phyloP scores from a whole-genome alignment of 495 filamentous ascomycete species.

The Tirmania nivea region DNA sequence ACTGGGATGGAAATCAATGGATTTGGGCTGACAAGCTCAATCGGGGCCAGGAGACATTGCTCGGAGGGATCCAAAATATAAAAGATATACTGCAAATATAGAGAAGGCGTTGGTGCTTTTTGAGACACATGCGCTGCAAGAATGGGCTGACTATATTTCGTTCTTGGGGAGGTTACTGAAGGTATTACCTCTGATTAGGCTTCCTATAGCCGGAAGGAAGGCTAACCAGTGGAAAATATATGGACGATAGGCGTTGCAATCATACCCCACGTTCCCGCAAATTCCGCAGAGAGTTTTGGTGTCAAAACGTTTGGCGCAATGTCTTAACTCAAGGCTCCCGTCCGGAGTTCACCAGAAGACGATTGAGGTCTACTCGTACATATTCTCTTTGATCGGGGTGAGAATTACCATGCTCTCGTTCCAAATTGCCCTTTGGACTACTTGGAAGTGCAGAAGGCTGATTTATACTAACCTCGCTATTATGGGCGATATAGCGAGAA shows the following conservation, averaged over 20 bases:
- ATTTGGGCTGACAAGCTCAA: not conserved
- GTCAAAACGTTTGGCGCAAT: constrained; percentile 82
- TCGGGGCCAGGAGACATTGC: constrained; percentile 30
- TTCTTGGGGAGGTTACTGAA: constrained; percentile 83
- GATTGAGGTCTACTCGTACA: constrained; percentile 74
- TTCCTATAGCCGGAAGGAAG: not conserved
- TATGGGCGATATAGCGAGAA: constrained; percentile 28
- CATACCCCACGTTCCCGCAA: constrained; percentile 44
- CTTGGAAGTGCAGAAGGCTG: not conserved
- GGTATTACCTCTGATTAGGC: constrained; percentile 26
- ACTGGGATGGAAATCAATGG: not conserved
- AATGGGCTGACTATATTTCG: constrained; percentile 99
- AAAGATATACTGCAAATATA: constrained; percentile 71
- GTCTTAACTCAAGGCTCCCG: constrained; percentile 74
- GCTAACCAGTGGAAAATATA: constrained; percentile 5
- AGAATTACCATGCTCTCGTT: not conserved
- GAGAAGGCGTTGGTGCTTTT: constrained; percentile 77
- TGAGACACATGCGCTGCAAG: constrained; percentile 65
- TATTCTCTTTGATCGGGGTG: constrained; percentile 52
- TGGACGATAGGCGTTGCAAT: constrained; percentile 73
- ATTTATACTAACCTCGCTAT: constrained; percentile 4
- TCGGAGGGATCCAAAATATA: constrained; percentile 74
- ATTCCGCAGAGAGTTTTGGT: constrained; percentile 72
- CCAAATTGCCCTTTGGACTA: not conserved
- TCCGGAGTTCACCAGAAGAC: constrained; percentile 98